Conservation (phyloP, 352 stramenopile species). For the Phytophthora nicotianae region DNA sequence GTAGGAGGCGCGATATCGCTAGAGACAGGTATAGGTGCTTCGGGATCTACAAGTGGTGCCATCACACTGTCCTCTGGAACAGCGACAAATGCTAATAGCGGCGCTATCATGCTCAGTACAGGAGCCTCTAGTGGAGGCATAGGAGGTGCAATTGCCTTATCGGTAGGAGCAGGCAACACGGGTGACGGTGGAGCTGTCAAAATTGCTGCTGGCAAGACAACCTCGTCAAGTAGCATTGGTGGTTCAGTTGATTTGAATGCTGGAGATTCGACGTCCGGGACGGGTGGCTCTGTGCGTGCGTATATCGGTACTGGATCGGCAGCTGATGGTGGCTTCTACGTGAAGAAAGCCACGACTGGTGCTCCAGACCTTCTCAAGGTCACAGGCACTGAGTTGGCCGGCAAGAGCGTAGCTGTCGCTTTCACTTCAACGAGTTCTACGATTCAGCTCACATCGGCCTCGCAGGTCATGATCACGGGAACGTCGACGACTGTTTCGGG, state of each 20-base stretch:
- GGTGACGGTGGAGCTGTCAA: conserved; percentile 42
- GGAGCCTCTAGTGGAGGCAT: conserved; percentile 33
- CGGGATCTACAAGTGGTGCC: conserved; percentile 39
- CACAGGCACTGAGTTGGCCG: conserved; percentile 36
- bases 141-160: conserved; percentile 44
- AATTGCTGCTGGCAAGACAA: conserved; percentile 52
- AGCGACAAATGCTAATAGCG: conserved; percentile 40
- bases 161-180: conserved; percentile 41
- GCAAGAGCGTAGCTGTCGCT: conserved; percentile 41
- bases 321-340: conserved; percentile 39
- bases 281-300: conserved; percentile 51
- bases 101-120: conserved; percentile 39
- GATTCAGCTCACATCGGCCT: conserved; percentile 43
- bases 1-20: conserved; percentile 35
- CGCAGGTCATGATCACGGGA: conserved; percentile 48
- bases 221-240: conserved; percentile 31
- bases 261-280: conserved; percentile 40
- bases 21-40: conserved; percentile 28
- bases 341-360: conserved; percentile 41
- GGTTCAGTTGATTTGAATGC: conserved; percentile 48
- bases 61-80: conserved; percentile 44
- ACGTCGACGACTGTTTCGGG: conserved; percentile 49
- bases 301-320: conserved; percentile 33
- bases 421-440: conserved; percentile 52
- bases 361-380: conserved; percentile 44